A percentile compares a stretch with the other conserved stretches of the same genome.
Evolutionary conservation across 495 filamentous ascomycete genomes (phyloP).

Genomic region (Xylaria nigripes): DNA sequence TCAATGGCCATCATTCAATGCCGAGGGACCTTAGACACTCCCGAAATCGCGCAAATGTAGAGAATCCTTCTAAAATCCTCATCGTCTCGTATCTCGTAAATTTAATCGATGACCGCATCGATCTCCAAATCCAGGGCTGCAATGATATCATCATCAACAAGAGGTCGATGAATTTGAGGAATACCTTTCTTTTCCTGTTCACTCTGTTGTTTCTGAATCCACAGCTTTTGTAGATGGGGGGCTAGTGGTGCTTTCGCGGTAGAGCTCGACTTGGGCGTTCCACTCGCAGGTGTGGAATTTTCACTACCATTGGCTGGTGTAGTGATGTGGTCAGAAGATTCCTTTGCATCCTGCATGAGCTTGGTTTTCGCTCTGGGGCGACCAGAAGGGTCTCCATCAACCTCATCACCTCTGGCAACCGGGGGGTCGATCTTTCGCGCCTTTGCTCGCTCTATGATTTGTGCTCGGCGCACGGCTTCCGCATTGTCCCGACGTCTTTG

Average conservation of each 20-base stretch:
- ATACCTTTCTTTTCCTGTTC: slow-evolving; percentile 47
- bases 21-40: too few species aligned
- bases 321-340: slow-evolving; percentile 18
- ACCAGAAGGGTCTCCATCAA: slow-evolving; percentile 47
- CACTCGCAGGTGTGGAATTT: slow-evolving; percentile 21
- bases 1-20: too few species aligned
- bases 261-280: slow-evolving; percentile 30
- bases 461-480: slow-evolving; percentile 75
- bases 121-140: slow-evolving; percentile 73
- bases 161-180: slow-evolving; percentile 57
- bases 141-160: slow-evolving; percentile 80
- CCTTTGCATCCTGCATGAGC: background rate
- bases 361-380: slow-evolving; percentile 46
- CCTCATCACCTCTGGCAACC: slow-evolving; percentile 44
- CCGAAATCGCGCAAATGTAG: background rate
- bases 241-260: slow-evolving; percentile 25
- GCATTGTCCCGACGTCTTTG: slow-evolving; percentile 72
- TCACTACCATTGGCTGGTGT: slow-evolving; percentile 36
- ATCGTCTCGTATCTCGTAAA: background rate
- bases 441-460: slow-evolving; percentile 64
- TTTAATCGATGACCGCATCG: slow-evolving; percentile 58
- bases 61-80: background rate
- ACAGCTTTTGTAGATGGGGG: slow-evolving; percentile 42
- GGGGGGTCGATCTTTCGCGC: slow-evolving; percentile 48
- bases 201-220: slow-evolving; percentile 42